Conservation (phyloP, 768 basidiomycete genomes). For the Russula brevipes region DNA sequence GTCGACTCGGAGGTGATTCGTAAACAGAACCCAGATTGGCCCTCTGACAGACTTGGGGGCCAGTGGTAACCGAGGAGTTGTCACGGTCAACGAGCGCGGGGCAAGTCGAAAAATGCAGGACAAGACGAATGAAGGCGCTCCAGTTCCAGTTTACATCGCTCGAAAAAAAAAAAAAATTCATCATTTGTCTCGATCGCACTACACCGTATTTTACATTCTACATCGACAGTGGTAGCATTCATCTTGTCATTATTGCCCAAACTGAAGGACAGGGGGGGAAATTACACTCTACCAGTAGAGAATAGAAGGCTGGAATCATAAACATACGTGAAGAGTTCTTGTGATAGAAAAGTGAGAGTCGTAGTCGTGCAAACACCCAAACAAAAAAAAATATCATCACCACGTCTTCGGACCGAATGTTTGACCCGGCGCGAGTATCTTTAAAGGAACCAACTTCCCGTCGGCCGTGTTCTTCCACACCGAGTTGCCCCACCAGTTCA, state of each 20-base stretch:
- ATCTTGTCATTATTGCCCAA: neutral
- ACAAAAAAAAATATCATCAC: slow-evolving; percentile 15
- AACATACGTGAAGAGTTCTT: slow-evolving; percentile 2
- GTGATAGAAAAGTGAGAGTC: neutral
- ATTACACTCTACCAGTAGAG: neutral
- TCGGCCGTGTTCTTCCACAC: slow-evolving; percentile 72
- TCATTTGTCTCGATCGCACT: no score
- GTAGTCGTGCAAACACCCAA: neutral
- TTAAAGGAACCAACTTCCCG: slow-evolving; percentile 53
- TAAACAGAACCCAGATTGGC: no score
- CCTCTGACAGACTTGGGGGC: no score
- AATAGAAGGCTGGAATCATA: neutral
- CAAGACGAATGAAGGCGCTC: no score
- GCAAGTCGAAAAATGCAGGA: no score
- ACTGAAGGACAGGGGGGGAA: neutral
- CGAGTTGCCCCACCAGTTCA: slow-evolving; percentile 81
- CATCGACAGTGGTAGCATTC: no score
- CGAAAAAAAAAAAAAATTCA: no score
- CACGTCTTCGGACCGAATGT: slow-evolving; percentile 50
- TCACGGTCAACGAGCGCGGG: no score
- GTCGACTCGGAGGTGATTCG: no score
- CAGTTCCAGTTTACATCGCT: no score
- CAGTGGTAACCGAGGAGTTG: no score
- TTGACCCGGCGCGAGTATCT: slow-evolving; percentile 41
- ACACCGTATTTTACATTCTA: no score